phyloP scores from a whole-genome alignment of 192 early-diverging fungal species.

The Coemansia sp. region DNA sequence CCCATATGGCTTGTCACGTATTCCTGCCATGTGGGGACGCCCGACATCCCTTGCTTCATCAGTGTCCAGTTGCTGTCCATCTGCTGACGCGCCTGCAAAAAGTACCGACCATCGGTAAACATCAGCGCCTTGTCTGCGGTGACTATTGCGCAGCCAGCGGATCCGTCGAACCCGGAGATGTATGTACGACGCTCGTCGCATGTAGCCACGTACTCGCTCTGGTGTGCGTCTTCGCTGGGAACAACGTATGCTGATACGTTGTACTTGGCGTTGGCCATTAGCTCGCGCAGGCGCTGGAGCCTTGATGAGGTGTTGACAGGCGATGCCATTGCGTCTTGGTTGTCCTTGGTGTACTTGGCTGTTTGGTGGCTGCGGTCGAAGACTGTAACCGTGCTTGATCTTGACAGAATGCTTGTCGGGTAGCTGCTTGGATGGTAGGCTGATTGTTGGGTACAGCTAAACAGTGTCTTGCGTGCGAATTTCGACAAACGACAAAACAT shows the following conservation, averaged over 20 bases:
- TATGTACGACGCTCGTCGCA: constrained; percentile 86
- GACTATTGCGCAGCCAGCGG: constrained; percentile 92
- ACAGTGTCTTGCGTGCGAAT: constrained; percentile 30
- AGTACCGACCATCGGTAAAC: constrained; percentile 98
- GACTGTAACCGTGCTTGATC: constrained; percentile 21
- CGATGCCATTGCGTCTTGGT: constrained; percentile 20
- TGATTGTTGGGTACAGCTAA: constrained; percentile 22
- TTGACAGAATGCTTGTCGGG: constrained; percentile 8
- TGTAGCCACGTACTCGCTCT: constrained; percentile 94
- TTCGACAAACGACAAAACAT: constrained; percentile 36
- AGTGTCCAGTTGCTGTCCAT: constrained; percentile 91
- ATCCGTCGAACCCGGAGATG: constrained; percentile 97
- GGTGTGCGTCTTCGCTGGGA: constrained; percentile 96
- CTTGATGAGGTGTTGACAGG: constrained; percentile 57
- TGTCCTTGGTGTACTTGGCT: background rate
- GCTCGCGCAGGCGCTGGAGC: constrained; percentile 60
- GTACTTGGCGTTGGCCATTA: constrained; percentile 58
- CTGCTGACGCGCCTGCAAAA: constrained; percentile 91
- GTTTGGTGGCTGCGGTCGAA: no score
- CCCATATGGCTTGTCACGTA: constrained; percentile 76
- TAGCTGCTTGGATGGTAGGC: background rate
- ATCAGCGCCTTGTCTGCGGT: constrained; percentile 76
- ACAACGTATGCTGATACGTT: constrained; percentile 71
- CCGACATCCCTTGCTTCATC: constrained; percentile 88
- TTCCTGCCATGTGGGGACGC: constrained; percentile 86